phyloP scores from a whole-genome alignment of 139 green algal species.

The Penium margaritaceum region DNA sequence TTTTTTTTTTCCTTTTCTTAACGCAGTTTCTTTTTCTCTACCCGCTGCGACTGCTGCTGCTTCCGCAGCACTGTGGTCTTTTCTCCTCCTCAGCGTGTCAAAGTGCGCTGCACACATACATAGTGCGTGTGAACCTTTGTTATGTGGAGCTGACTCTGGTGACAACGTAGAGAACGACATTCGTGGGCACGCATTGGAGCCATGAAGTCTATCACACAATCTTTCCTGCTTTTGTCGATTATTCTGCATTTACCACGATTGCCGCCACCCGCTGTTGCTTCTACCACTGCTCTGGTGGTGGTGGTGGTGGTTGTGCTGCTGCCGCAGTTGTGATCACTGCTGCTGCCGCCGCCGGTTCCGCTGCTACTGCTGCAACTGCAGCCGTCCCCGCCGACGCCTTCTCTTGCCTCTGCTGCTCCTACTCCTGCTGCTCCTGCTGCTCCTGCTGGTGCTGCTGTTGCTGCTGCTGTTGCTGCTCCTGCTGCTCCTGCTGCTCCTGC shows the following conservation, averaged over 20 bases:
- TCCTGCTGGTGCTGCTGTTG: too few relatives aligned
- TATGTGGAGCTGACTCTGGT: too few relatives aligned
- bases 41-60: not conserved
- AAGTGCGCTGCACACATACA: too few relatives aligned
- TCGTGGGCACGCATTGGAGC: not conserved
- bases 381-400: not conserved
- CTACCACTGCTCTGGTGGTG: not conserved
- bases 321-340: not conserved
- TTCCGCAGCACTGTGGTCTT: not conserved
- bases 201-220: too few relatives aligned
- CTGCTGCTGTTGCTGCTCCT: not conserved
- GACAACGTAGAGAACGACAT: too few relatives aligned
- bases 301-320: not conserved
- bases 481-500: not conserved
- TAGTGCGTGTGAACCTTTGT: too few relatives aligned
- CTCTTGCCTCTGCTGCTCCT: too few relatives aligned
- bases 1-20: constrained; percentile 5
- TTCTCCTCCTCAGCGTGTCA: too few relatives aligned
- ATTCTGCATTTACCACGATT: too few relatives aligned
- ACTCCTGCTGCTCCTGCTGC: too few relatives aligned
- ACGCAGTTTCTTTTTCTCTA: not conserved
- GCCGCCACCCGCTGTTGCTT: too few relatives aligned
- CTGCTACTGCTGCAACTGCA: not conserved
- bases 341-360: not conserved
- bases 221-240: too few relatives aligned